phyloP scores from a whole-genome alignment of 1,284 basidiomycete genomes.

The Lignosus rhinocerotis region DNA sequence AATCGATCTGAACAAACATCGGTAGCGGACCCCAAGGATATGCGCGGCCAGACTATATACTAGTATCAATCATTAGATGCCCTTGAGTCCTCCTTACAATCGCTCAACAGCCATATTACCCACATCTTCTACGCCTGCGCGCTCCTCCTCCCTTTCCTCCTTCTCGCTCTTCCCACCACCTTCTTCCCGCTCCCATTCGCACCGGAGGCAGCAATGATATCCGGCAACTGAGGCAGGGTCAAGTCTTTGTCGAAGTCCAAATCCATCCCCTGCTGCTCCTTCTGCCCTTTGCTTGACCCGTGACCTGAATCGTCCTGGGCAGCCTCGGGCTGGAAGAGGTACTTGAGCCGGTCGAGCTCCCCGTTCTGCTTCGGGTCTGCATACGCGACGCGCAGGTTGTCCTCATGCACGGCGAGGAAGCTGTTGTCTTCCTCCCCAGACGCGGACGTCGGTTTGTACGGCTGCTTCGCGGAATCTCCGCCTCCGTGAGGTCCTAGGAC shows the following conservation, averaged over 20 bases:
- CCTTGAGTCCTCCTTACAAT: too few species aligned
- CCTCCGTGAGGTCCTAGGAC: too few species aligned
- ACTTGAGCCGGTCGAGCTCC: conserved; percentile 53
- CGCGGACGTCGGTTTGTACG: background rate
- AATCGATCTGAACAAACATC: too few species aligned
- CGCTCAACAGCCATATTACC: too few species aligned
- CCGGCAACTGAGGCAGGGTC: conserved; percentile 20
- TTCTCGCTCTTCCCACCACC: background rate
- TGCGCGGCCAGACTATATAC: too few species aligned
- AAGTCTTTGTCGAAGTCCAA: conserved; percentile 14
- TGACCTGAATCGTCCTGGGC: conserved; percentile 17
- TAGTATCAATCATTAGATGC: too few species aligned
- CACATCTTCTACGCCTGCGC: background rate
- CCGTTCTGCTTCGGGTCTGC: conserved; percentile 64
- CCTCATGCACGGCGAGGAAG: conserved; percentile 28
- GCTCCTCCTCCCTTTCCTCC: conserved; percentile 5
- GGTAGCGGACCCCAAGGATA: too few species aligned
- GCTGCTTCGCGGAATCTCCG: background rate
- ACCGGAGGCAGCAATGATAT: background rate
- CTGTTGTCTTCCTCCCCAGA: conserved; percentile 33
- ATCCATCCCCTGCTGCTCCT: conserved; percentile 21
- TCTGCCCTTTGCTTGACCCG: conserved; percentile 9
- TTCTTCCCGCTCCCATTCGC: background rate
- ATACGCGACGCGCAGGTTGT: conserved; percentile 59
- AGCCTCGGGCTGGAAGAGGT: conserved; percentile 30